Evolutionary conservation across 371 early-diverging fungal species (phyloP).

Genomic region (Haplosporangium sp.): DNA sequence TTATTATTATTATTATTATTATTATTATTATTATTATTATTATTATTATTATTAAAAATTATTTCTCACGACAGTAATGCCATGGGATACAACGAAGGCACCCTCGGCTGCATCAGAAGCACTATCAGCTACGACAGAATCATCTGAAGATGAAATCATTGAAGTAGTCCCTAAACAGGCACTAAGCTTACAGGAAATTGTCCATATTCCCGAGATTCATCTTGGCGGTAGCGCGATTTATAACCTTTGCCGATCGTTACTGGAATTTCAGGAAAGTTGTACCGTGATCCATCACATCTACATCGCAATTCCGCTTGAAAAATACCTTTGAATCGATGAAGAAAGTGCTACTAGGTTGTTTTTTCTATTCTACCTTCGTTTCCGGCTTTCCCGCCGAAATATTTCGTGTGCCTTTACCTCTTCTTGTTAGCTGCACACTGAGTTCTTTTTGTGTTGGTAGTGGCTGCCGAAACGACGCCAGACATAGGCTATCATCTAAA

Average conservation of each 20-base stretch:
- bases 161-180: not conserved
- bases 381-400: not conserved
- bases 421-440: not conserved
- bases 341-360: not conserved
- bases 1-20: too few relatives aligned
- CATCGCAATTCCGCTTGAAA: not conserved
- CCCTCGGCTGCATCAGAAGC: too few relatives aligned
- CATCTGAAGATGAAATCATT: too few relatives aligned
- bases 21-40: too few relatives aligned
- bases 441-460: not conserved
- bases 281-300: not conserved
- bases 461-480: not conserved
- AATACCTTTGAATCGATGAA: not conserved
- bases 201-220: not conserved
- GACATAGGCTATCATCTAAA: too few relatives aligned
- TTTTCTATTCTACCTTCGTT: not conserved
- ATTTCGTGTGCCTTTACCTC: not conserved
- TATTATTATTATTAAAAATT: too few relatives aligned
- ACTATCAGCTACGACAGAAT: too few relatives aligned
- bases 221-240: not conserved
- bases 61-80: too few relatives aligned
- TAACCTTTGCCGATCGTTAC: not conserved
- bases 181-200: conserved; percentile 4
- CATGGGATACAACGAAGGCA: too few relatives aligned
- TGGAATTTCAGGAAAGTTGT: not conserved